Evolutionary conservation across 2,329 filamentous ascomycete genomes (phyloP).

Genomic region (Colletotrichum musae): DNA sequence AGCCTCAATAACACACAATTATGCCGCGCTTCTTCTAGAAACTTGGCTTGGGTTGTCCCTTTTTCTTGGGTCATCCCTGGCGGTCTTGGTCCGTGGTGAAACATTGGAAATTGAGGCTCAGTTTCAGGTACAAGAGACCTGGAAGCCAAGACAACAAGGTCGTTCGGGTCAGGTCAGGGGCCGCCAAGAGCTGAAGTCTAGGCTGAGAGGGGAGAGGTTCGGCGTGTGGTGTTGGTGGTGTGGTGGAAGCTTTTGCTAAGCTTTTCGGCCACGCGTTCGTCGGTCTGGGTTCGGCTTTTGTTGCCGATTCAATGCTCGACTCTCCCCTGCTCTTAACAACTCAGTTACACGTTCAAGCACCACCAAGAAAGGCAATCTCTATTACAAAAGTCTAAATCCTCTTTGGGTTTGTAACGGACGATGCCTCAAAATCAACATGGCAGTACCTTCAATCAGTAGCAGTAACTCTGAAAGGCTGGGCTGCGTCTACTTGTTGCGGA

Average conservation of each 20-base stretch:
- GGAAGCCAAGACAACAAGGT: neutral
- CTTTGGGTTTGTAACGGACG: too few relatives aligned
- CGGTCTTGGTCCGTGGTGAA: conserved; percentile 7
- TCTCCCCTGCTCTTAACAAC: too few relatives aligned
- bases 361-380: too few relatives aligned
- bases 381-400: too few relatives aligned
- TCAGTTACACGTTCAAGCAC: too few relatives aligned
- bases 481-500: too few relatives aligned
- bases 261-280: conserved; percentile 9
- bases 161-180: neutral
- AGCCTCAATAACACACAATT: conserved; percentile 1
- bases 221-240: neutral
- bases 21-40: neutral
- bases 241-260: conserved; percentile 7
- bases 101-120: conserved; percentile 20
- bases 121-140: conserved; percentile 21
- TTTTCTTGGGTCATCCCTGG: conserved; percentile 16
- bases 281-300: neutral
- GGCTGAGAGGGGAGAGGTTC: neutral
- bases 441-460: too few relatives aligned
- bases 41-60: neutral
- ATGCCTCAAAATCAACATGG: too few relatives aligned
- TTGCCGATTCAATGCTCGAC: too few relatives aligned
- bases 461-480: too few relatives aligned
- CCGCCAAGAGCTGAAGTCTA: neutral